A percentile compares a stretch with the other conserved stretches of the same genome.
Conservation (phyloP, 345 rosid species). For the Excoecaria agallocha region DNA sequence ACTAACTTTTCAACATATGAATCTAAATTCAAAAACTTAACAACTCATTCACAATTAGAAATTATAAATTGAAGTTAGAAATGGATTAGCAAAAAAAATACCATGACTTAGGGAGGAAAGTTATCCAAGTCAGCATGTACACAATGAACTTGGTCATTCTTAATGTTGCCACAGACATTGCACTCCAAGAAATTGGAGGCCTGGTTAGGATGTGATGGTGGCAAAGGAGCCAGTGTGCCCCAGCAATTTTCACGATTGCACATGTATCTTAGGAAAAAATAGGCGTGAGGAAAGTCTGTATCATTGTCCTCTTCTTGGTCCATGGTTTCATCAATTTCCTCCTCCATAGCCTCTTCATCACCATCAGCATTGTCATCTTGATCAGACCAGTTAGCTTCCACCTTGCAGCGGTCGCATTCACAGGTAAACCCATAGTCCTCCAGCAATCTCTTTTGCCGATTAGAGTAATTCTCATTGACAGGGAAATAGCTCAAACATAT, state of each 20-base stretch:
- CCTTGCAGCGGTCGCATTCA: slow-evolving; percentile 83
- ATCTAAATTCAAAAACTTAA: too few relatives aligned
- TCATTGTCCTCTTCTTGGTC: slow-evolving; percentile 23
- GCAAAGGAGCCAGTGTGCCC: slow-evolving; percentile 80
- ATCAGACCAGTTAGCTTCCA: slow-evolving; percentile 86
- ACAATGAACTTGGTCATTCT: slow-evolving; percentile 37
- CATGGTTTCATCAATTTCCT: slow-evolving; percentile 19
- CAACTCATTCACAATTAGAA: too few relatives aligned
- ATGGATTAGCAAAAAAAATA: too few relatives aligned
- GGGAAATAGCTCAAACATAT: slow-evolving; percentile 91
- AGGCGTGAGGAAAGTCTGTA: slow-evolving; percentile 69
- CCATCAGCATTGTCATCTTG: slow-evolving; percentile 33
- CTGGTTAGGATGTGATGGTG: slow-evolving; percentile 33
- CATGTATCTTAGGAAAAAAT: slow-evolving; percentile 76
- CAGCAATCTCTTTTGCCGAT: slow-evolving; percentile 55
- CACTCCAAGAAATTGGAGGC: slow-evolving; percentile 62
- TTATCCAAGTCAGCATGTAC: slow-evolving; percentile 16
- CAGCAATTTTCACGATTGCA: slow-evolving; percentile 61
- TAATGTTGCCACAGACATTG: slow-evolving; percentile 74
- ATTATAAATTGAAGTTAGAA: too few relatives aligned
- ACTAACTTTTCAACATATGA: too few relatives aligned
- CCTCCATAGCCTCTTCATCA: slow-evolving; percentile 39
- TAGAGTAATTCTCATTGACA: slow-evolving; percentile 56
- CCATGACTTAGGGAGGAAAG: not conserved
- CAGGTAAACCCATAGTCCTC: slow-evolving; percentile 81